Base-by-base conservation (phyloP, 306 rosid species). In the Alnus glutinosa region DNA sequence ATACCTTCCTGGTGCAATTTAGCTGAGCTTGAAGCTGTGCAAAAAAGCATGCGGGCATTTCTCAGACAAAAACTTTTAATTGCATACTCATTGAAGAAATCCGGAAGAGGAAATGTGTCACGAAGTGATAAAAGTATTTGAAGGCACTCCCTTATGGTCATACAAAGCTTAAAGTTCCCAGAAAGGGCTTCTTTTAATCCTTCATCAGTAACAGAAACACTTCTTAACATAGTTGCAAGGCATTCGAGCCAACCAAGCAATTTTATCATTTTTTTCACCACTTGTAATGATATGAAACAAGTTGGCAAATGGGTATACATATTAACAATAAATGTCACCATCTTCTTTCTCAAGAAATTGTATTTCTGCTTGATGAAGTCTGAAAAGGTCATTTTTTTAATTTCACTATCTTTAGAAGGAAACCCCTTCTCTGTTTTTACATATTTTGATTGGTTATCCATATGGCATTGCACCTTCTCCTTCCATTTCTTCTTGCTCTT, bases 281-380 rank as follows among this genome's bases (percentile, higher is more conserved):
- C 78, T 52, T 77, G 73, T 74, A 77, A 81, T 12, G 84, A 61
- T 39, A 84, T 62, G 74, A 77, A 73, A 51, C 80, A 74, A 77
- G 87, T 84, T 74, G 85, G 85, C 80, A 85, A 81, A 77, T 85
- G 88, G 70, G 88, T 69, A 70, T 82, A 85, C 88, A 85, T 85
- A 69, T 77, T 48, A 64, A 85, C 85, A 34, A 73, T 71, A 23
- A 77, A 85, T 74, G 52, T 77, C 77, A 66, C 48, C 87, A 84
- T 84, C 69, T 12, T 46, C 67, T 19, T 42, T 55, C 71, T 46
- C 32, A 74, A 47, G 42, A 71, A 81, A 70, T 59, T 74, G 71
- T 80, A 59, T 81, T 74, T 37, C 74, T 81, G 16, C 78, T 51
- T 77, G 72, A 80, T 66, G 70, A 80, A 84, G 67, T 81, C 82